phyloP scores from a whole-genome alignment of 177 flowering plant species.

The Tripterygium wilfordii region DNA sequence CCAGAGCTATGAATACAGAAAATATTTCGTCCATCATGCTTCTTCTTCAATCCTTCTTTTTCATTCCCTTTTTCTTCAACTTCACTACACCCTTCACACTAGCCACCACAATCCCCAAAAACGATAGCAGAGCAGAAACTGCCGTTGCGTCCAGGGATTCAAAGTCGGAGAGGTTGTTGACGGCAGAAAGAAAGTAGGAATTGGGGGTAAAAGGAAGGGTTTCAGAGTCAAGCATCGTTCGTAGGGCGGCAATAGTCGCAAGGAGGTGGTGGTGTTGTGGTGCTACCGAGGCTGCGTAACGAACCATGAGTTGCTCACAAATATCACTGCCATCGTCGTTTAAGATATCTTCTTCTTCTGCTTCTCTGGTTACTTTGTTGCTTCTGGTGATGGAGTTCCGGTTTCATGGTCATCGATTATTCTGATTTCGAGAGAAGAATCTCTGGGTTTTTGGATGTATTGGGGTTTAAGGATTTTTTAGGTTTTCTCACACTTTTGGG shows the following conservation, averaged over 20 bases:
- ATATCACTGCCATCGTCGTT: constrained; percentile 23
- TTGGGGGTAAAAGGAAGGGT: constrained; percentile 31
- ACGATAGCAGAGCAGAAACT: constrained; percentile 24
- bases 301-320: constrained; percentile 41
- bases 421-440: no score
- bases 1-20: no score
- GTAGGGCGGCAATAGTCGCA: constrained; percentile 46
- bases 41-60: no score
- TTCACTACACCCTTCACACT: constrained; percentile 28
- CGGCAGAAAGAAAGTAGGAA: constrained; percentile 39
- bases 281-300: constrained; percentile 41
- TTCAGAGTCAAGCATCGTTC: constrained; percentile 34
- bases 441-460: no score
- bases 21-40: no score
- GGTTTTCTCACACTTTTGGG: no score
- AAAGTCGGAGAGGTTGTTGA: constrained; percentile 16
- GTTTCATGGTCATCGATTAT: no score
- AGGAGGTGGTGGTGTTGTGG: constrained; percentile 48
- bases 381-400: no score
- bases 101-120: constrained; percentile 22
- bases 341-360: background rate
- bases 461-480: no score
- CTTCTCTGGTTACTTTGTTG: background rate
- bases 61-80: no score
- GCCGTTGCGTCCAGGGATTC: constrained; percentile 18